Base-by-base conservation (phyloP, 345 rosid species). In the Cardiospermum halicacabum region DNA sequence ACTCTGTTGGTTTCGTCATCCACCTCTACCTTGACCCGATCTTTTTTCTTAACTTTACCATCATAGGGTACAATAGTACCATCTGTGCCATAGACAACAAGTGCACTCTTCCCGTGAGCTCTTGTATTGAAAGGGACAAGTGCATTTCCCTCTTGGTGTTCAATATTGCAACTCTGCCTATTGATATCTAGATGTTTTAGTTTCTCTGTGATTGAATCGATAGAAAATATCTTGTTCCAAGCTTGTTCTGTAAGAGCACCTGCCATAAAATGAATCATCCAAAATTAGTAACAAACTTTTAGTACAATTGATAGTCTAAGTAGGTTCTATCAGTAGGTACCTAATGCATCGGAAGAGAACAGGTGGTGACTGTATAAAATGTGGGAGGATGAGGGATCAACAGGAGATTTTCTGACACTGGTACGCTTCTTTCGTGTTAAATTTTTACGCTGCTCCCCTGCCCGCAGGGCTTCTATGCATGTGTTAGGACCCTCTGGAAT, bases 1-100 rank as follows among this genome's bases (percentile, higher is more conserved):
- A 95, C 90, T 58, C 88, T 84, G 43, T 78, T 82, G 7, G 96
- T 89, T 70, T 94, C 99, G 45, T 77, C 84, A 72, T 94, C 99
- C 21, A 94, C 69, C 51, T 94, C 89, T 45, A 89, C 97, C 78
- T 81, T 89, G 24, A 97, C 86, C 69, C 97, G 77, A 82, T 28
- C 74, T 77, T 55, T 74, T 89, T 69, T 74, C 89, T 74, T 65
- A 32, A 69, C 63, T 42, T 76, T 58, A 30, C 69, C 78, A 9
- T 68, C 79, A 45, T 72, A 73, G 49, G 97, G 89, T 69, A 87
- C 80, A 62, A 89, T 28, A 25, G 77, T 75, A 26, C 88, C 89
- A 63, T 80, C 91, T 77, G 81, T 64, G 36, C 66, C 53, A 64
- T 75, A 87, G 66, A 78, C 59, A 53, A 81, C 81, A 69, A 91